These are phyloP conservation scores for Fragaria nilgerrensis DNA, from an alignment of 306 rosid species.

Conservation along the genomic window DNA sequence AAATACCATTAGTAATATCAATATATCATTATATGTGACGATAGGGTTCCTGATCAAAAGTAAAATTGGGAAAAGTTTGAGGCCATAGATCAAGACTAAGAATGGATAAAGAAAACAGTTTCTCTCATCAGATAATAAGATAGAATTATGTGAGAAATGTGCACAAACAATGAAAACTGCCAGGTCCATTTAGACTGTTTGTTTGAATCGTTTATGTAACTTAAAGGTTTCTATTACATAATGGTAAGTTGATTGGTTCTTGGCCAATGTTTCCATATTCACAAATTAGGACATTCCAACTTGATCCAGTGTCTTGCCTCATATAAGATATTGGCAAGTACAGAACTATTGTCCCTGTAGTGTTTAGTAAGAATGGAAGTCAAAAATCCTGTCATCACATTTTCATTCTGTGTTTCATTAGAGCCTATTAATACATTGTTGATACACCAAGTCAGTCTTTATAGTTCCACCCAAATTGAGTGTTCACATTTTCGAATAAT, in stretches of 20 bases:
- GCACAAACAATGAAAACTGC: background rate
- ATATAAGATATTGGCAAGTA: background rate
- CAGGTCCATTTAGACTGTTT: background rate
- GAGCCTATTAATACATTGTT: background rate
- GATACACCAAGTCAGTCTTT: background rate
- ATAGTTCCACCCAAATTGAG: background rate
- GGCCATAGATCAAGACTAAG: background rate
- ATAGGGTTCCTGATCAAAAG: too few species aligned
- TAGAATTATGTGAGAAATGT: background rate
- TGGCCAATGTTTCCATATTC: background rate
- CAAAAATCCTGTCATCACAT: background rate
- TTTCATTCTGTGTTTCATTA: background rate
- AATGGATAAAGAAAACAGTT: background rate
- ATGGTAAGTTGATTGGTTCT: background rate
- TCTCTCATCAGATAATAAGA: background rate
- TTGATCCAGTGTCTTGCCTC: background rate
- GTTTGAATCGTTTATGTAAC: background rate
- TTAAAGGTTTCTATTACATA: background rate
- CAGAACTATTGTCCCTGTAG: background rate
- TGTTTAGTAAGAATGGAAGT: background rate
- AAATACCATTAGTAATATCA: too few species aligned
- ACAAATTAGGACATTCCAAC: background rate
- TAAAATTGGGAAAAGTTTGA: background rate
- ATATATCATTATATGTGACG: too few species aligned
- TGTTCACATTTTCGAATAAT: background rate